phyloP scores from a whole-genome alignment of 352 stramenopile genomes.

The Phytophthora hybrid region DNA sequence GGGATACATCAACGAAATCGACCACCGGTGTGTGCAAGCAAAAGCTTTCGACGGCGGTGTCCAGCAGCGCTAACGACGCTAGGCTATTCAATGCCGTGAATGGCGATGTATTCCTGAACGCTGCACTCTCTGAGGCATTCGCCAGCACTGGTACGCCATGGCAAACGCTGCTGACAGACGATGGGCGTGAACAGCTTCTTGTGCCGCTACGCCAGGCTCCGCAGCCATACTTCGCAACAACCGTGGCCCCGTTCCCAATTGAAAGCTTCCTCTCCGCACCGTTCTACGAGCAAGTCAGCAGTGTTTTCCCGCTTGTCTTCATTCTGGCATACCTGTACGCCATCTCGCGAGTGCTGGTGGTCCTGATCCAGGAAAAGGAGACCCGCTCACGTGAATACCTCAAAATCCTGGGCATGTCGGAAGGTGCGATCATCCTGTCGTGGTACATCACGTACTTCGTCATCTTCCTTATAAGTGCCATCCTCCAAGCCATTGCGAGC shows the following conservation, averaged over 20 bases:
- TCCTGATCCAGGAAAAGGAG: slow-evolving; percentile 88
- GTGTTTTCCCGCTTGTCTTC: slow-evolving; percentile 87
- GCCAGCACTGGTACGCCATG: slow-evolving; percentile 12
- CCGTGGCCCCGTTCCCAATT: slow-evolving; percentile 55
- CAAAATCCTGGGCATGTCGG: slow-evolving; percentile 72
- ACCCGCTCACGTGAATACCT: slow-evolving; percentile 67
- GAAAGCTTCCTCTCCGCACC: slow-evolving; percentile 53
- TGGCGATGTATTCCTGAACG: slow-evolving; percentile 45
- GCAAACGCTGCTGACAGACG: slow-evolving; percentile 7
- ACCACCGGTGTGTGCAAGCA: slow-evolving; percentile 59
- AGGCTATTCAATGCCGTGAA: slow-evolving; percentile 38
- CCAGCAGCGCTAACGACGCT: slow-evolving; percentile 31
- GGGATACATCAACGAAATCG: slow-evolving; percentile 43
- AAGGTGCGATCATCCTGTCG: slow-evolving; percentile 66
- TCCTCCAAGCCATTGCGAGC: slow-evolving; percentile 71
- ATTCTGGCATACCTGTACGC: slow-evolving; percentile 79
- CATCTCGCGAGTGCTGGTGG: slow-evolving; percentile 82
- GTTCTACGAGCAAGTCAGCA: slow-evolving; percentile 75
- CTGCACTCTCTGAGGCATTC: slow-evolving; percentile 8
- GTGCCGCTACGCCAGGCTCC: slow-evolving; percentile 52
- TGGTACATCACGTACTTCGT: slow-evolving; percentile 89
- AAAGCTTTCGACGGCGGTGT: slow-evolving; percentile 40
- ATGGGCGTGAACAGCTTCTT: slow-evolving; percentile 42
- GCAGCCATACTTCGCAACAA: slow-evolving; percentile 50
- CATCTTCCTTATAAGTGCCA: slow-evolving; percentile 75